Evolutionary conservation across 768 basidiomycete genomes (phyloP).

Genomic region (Hygrophoropsis aurantiaca): DNA sequence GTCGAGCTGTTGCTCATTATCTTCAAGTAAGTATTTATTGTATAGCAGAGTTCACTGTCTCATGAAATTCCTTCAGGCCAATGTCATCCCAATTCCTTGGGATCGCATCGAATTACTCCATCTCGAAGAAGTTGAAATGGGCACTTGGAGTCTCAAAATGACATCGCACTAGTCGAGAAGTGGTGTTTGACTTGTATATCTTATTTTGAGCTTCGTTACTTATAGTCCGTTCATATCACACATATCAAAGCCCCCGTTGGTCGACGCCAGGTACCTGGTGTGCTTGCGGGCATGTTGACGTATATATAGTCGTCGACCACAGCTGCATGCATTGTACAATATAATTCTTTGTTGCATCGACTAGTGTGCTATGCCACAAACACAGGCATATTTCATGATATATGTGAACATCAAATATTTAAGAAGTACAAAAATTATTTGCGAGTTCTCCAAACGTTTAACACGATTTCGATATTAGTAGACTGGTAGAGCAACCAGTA

Average conservation of each 20-base stretch:
- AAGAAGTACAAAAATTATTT: background rate
- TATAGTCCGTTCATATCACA: slow-evolving; percentile 9
- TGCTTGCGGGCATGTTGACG: slow-evolving; percentile 5
- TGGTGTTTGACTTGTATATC: background rate
- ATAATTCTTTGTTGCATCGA: slow-evolving; percentile 19
- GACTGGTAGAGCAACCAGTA: too few relatives aligned
- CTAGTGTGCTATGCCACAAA: too few relatives aligned
- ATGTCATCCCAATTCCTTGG: slow-evolving; percentile 68
- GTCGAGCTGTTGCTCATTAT: slow-evolving; percentile 72
- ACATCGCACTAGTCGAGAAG: slow-evolving; percentile 22
- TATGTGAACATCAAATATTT: background rate
- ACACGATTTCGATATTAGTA: too few relatives aligned
- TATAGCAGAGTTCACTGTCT: too few relatives aligned
- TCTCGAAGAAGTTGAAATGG: slow-evolving; percentile 65
- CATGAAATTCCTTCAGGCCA: slow-evolving; percentile 58
- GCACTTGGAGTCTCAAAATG: slow-evolving; percentile 72
- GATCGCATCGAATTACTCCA: slow-evolving; percentile 69
- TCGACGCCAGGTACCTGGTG: slow-evolving; percentile 6
- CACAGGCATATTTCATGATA: too few relatives aligned
- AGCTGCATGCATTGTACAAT: slow-evolving; percentile 16
- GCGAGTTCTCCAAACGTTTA: too few relatives aligned
- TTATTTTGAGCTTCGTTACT: slow-evolving; percentile 7
- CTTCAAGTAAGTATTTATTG: slow-evolving; percentile 53
- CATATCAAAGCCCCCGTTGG: slow-evolving; percentile 6
- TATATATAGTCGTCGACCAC: too few relatives aligned